Conservation (phyloP, 1,284 basidiomycete genomes). For the Sanguinoderma infundibulare region DNA sequence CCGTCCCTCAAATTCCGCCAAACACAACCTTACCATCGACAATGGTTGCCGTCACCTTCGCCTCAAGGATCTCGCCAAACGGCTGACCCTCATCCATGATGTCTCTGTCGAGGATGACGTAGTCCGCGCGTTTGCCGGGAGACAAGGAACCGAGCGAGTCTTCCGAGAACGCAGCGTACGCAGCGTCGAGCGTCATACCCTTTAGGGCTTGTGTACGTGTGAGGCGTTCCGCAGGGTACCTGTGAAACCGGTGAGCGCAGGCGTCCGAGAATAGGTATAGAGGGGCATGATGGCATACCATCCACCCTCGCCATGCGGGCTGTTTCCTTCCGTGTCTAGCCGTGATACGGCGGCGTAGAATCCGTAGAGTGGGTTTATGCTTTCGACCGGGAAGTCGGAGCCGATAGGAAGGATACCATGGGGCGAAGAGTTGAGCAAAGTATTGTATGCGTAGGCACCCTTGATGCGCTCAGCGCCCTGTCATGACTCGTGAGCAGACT, state of each 20-base stretch:
- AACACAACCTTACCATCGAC: constrained; percentile 77
- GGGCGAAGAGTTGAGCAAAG: constrained; percentile 63
- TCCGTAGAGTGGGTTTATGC: constrained; percentile 78
- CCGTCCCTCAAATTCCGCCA: constrained; percentile 43
- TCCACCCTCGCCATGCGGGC: constrained; percentile 81
- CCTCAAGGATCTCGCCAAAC: constrained; percentile 55
- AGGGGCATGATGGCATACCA: constrained; percentile 57
- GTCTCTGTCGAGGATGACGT: constrained; percentile 80
- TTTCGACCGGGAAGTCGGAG: constrained; percentile 92
- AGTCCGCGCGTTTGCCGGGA: constrained; percentile 84
- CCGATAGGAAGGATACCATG: constrained; percentile 75
- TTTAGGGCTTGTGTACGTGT: constrained; percentile 77
- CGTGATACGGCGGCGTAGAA: constrained; percentile 90
- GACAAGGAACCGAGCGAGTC: constrained; percentile 68
- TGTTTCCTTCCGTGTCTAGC: constrained; percentile 67
- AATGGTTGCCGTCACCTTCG: constrained; percentile 64
- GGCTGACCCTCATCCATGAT: constrained; percentile 66
- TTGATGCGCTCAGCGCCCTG: constrained; percentile 81
- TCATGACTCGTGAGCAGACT: background rate
- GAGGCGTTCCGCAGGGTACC: constrained; percentile 75
- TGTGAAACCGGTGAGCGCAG: constrained; percentile 31
- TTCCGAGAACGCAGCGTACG: constrained; percentile 86
- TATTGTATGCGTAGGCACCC: constrained; percentile 89
- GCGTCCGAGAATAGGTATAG: background rate
- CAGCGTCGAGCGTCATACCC: constrained; percentile 88